Evolutionary conservation across 164 flowering plant genomes (phyloP).

Genomic region (Buxus sempervirens): DNA sequence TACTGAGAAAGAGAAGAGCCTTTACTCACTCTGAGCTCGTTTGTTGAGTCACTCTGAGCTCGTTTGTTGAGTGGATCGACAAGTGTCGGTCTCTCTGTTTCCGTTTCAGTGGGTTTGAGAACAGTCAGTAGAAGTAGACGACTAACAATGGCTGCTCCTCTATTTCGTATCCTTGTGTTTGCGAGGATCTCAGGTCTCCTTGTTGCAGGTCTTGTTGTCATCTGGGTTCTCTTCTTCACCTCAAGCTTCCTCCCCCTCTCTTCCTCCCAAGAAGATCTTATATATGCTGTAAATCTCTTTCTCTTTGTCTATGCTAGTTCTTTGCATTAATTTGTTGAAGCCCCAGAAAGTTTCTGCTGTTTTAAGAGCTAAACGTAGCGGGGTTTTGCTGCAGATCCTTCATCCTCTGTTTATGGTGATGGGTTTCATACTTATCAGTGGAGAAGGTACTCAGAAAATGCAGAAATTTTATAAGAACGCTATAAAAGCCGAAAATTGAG

Average conservation of each 20-base stretch:
- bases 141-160: slow-evolving; percentile 17
- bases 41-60: no score
- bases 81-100: background rate
- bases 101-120: background rate
- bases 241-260: slow-evolving; percentile 57
- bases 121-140: background rate
- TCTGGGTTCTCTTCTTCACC: slow-evolving; percentile 61
- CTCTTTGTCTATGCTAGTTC: slow-evolving; percentile 1
- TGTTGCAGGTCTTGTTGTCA: slow-evolving; percentile 59
- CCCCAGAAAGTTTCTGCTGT: background rate
- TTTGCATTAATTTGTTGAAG: background rate
- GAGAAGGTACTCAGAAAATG: slow-evolving; percentile 70
- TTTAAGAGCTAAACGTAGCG: background rate
- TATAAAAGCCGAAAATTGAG: background rate
- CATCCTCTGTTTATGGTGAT: slow-evolving; percentile 94
- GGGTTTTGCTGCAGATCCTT: slow-evolving; percentile 45
- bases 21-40: no score
- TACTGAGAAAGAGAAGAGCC: no score
- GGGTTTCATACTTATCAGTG: slow-evolving; percentile 84
- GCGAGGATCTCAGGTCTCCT: slow-evolving; percentile 63
- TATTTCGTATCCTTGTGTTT: slow-evolving; percentile 37
- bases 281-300: slow-evolving; percentile 39
- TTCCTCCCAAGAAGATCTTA: slow-evolving; percentile 45
- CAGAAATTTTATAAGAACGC: background rate
- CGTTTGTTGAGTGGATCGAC: background rate